phyloP scores from a whole-genome alignment of 495 filamentous ascomycete species.

The Pyrenopolyporus hunteri region DNA sequence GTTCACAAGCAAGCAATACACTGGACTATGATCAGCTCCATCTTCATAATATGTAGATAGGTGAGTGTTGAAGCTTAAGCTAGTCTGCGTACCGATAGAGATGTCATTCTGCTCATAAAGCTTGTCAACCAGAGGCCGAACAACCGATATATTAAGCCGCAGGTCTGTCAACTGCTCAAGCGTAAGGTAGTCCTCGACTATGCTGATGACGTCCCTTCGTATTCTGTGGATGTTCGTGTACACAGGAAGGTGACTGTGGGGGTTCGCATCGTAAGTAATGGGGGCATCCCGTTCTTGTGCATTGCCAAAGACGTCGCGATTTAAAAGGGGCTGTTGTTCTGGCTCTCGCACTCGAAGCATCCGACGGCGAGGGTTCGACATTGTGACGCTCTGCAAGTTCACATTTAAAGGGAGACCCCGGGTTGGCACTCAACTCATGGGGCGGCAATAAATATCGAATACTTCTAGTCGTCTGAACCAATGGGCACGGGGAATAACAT shows the following conservation, averaged over 20 bases:
- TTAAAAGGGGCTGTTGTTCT: conserved; percentile 42
- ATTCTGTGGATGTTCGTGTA: conserved; percentile 61
- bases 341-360: conserved; percentile 23
- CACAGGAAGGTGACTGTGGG: conserved; percentile 55
- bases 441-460: conserved; percentile 5
- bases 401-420: neutral
- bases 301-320: conserved; percentile 25
- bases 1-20: conserved; percentile 76
- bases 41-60: neutral
- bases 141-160: conserved; percentile 71
- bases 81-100: conserved; percentile 58
- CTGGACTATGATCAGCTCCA: conserved; percentile 13
- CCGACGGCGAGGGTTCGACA: conserved; percentile 28
- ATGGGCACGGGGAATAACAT: neutral
- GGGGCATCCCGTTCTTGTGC: conserved; percentile 29
- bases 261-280: conserved; percentile 36
- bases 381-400: conserved; percentile 1
- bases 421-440: neutral
- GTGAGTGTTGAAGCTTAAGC: neutral
- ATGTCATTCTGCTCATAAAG: conserved; percentile 72
- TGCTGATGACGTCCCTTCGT: conserved; percentile 56
- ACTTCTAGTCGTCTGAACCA: neutral
- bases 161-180: conserved; percentile 71
- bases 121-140: conserved; percentile 72
- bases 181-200: conserved; percentile 60